These are phyloP conservation scores for Crucibulum laeve DNA, from an alignment of 768 basidiomycete species.

Conservation along the genomic window DNA sequence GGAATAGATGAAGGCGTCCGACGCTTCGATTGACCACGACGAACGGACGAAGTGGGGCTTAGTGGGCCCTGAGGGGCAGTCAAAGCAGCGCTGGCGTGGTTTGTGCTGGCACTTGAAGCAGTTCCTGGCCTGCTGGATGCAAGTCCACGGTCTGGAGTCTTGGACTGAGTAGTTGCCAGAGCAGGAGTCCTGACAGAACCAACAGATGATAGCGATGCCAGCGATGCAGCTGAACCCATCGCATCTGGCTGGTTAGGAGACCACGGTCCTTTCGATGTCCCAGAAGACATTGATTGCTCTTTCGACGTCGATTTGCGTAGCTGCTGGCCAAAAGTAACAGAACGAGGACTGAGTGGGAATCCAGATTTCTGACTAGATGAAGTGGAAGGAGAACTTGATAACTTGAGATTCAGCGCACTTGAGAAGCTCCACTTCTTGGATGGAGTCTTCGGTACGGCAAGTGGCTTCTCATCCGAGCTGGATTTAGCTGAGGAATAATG, in stretches of 20 bases:
- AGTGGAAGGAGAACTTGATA: slow-evolving; percentile 62
- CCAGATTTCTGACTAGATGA: slow-evolving; percentile 51
- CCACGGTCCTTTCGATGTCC: slow-evolving; percentile 51
- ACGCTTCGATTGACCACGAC: slow-evolving; percentile 70
- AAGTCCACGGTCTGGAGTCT: slow-evolving; percentile 60
- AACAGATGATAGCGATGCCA: slow-evolving; percentile 69
- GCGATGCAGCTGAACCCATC: slow-evolving; percentile 74
- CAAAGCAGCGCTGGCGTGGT: slow-evolving; percentile 49
- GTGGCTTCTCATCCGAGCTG: slow-evolving; percentile 36
- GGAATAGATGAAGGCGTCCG: slow-evolving; percentile 91
- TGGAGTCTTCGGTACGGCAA: slow-evolving; percentile 64
- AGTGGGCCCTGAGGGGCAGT: slow-evolving; percentile 57
- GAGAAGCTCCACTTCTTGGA: slow-evolving; percentile 98
- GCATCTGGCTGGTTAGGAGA: slow-evolving; percentile 69
- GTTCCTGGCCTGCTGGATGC: slow-evolving; percentile 67
- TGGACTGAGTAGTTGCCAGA: slow-evolving; percentile 38
- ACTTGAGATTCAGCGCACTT: slow-evolving; percentile 74
- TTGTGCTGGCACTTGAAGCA: slow-evolving; percentile 72
- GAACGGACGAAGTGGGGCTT: slow-evolving; percentile 68
- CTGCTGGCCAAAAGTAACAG: slow-evolving; percentile 63
- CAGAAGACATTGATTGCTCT: slow-evolving; percentile 49
- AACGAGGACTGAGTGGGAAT: slow-evolving; percentile 63
- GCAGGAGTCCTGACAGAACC: slow-evolving; percentile 57
- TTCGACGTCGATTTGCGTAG: slow-evolving; percentile 67
- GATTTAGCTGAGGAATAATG: slow-evolving; percentile 30